Percentiles rank a stretch among this genome's conserved stretches.
phyloP scores from a whole-genome alignment of 2,329 filamentous ascomycete genomes.

The Seiridium unicorne region DNA sequence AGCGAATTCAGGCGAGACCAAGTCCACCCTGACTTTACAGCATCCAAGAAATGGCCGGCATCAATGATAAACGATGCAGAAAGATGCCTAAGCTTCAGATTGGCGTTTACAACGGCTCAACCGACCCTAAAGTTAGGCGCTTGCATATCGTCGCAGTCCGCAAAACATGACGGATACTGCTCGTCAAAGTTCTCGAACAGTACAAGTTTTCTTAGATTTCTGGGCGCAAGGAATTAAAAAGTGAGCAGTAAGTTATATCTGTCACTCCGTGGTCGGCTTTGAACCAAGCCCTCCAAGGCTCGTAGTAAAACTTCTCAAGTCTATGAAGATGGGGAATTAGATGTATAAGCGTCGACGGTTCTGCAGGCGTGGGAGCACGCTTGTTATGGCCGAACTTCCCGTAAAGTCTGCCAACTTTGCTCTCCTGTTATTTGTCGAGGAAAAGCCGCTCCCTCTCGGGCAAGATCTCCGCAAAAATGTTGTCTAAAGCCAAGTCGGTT shows the following conservation, averaged over 20 bases:
- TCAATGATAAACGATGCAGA: slow-evolving; percentile 31
- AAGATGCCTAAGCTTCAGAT: slow-evolving; percentile 24
- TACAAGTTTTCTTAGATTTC: slow-evolving; percentile 25
- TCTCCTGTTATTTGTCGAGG: no score
- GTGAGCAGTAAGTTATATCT: slow-evolving; percentile 9
- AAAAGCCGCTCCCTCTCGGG: no score
- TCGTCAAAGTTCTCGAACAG: slow-evolving; percentile 35
- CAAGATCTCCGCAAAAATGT: no score
- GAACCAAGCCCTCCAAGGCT: not conserved
- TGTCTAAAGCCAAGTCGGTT: no score
- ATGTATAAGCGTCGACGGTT: not conserved
- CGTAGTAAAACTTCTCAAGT: not conserved
- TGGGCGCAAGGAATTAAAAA: slow-evolving; percentile 25
- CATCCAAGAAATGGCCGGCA: slow-evolving; percentile 28
- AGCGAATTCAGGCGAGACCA: slow-evolving; percentile 30
- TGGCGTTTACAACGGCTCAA: slow-evolving; percentile 26
- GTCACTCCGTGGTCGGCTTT: slow-evolving; percentile 16
- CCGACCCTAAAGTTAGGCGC: slow-evolving; percentile 21
- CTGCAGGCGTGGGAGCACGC: no score
- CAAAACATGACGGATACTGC: slow-evolving; percentile 21
- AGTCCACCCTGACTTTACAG: slow-evolving; percentile 18
- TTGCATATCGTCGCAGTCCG: slow-evolving; percentile 14
- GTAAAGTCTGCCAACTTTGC: no score
- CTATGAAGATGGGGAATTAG: not conserved
- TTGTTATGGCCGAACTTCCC: no score